A percentile compares a stretch with the other conserved stretches of the same genome.
These are phyloP conservation scores for Coemansia sp. DNA, from an alignment of 371 early-diverging fungal genomes.

Conservation along the genomic window DNA sequence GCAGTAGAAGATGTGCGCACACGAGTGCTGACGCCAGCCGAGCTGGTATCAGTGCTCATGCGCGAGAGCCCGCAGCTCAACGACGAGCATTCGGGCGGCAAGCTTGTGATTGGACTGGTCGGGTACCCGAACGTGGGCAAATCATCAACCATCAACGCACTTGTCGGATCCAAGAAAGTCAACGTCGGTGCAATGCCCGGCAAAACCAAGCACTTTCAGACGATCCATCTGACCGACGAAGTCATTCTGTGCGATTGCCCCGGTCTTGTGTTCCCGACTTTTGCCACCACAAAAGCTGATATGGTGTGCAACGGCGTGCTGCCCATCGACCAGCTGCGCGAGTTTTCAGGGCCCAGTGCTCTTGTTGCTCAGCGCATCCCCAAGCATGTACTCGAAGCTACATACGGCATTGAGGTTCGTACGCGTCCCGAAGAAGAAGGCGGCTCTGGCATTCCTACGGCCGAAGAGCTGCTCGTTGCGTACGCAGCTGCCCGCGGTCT, in stretches of 20 bases:
- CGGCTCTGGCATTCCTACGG: conserved; percentile 77
- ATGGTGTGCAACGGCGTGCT: conserved; percentile 98
- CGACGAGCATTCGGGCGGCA: conserved; percentile 51
- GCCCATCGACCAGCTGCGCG: conserved; percentile 98
- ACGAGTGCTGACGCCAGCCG: conserved; percentile 59
- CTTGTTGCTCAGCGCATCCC: conserved; percentile 87
- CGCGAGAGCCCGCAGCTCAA: conserved; percentile 54
- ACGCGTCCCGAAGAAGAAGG: conserved; percentile 78
- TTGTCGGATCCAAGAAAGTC: conserved; percentile 94
- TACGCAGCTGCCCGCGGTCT: conserved; percentile 91
- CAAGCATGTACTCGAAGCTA: conserved; percentile 81
- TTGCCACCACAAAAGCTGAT: conserved; percentile 96
- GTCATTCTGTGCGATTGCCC: conserved; percentile 98
- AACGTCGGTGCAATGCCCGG: conserved; percentile 99
- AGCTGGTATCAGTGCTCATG: conserved; percentile 59
- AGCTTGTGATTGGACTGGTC: conserved; percentile 90
- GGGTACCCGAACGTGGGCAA: conserved; percentile 99
- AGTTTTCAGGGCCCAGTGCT: conserved; percentile 85
- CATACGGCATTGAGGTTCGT: conserved; percentile 88
- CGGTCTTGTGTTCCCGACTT: conserved; percentile 99
- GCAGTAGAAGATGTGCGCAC: conserved; percentile 53
- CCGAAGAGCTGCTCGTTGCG: conserved; percentile 73
- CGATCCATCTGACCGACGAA: conserved; percentile 76
- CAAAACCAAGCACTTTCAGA: conserved; percentile 99
- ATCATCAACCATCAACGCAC: conserved; percentile 98